Base-by-base conservation (phyloP, 2,329 filamentous ascomycete genomes). In the Aspergillus jensenii region DNA sequence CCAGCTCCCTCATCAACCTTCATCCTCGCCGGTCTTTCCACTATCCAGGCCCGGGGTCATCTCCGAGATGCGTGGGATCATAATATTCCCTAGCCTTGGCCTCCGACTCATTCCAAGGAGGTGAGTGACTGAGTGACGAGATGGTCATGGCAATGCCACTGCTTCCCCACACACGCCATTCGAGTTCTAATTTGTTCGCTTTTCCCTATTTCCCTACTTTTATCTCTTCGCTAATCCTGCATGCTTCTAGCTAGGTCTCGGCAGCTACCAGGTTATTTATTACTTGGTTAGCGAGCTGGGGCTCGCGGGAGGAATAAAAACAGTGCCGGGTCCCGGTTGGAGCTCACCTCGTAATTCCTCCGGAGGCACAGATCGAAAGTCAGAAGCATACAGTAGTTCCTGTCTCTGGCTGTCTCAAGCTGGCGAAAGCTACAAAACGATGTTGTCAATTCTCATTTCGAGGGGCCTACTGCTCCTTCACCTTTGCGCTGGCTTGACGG, bases 391-490 rank as follows among this genome's bases (percentile, higher is more conserved):
- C 27, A 3, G 27, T 11, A 11, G 27, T 31, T 1, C 7, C 41
- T 33, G 4, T 15, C 19, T 33, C 9, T 21, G 19, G 7, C 8
- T 41, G 35, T 40, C 40, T 0, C 5, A 6, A 25, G 23, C 23
- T 7, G 27, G 9, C 9, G 9, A 31, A 43, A 27, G n/a, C 7
- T 27, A 9, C 17, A 17, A 35, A 21, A 21, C 17, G 7, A 65
- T 62, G 62, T 52, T 64, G 31, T 50, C 49, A n/a, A 56, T 55
- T 41, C 33, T 66, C 12, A 33, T 71, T 48, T 55, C 67, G 15
- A 60, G 59, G 58, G 62, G 68, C 23, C 56, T 71, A 21, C 44
- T 71, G 63, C 64, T 71, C 52, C 47, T 68, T 46, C 64, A 67
- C 50, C 63, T 70, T 17, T 62, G 62, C 19, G 62, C 63, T 35